Conservation (phyloP, 73 alveolate species). For the Paramecium biaurelia region DNA sequence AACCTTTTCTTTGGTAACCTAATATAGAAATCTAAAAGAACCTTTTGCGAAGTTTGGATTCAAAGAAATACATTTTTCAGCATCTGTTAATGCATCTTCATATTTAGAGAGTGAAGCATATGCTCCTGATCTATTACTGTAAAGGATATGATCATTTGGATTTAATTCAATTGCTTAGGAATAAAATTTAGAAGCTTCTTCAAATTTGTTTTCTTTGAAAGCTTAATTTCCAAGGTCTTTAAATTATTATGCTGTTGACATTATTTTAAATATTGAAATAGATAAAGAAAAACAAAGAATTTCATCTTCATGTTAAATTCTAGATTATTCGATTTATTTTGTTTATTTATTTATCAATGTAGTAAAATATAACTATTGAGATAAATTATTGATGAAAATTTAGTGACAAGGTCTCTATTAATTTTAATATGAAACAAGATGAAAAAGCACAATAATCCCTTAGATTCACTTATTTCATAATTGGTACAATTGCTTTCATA, state of each 20-base stretch:
- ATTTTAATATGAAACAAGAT: not conserved
- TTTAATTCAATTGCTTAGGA: constrained; percentile 89
- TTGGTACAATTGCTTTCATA: constrained; percentile 10
- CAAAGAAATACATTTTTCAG: constrained; percentile 85
- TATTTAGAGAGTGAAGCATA: constrained; percentile 60
- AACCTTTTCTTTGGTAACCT: constrained; percentile 86
- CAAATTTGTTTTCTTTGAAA: constrained; percentile 87
- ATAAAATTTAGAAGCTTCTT: constrained; percentile 93
- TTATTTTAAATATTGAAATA: not conserved
- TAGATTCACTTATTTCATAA: not conserved
- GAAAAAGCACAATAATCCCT: not conserved
- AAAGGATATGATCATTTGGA: constrained; percentile 96
- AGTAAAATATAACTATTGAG: not conserved
- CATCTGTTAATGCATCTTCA: constrained; percentile 74
- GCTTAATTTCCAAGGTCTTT: constrained; percentile 89
- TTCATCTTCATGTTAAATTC: not conserved
- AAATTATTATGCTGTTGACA: constrained; percentile 26
- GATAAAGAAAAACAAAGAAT: not conserved
- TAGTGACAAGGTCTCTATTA: not conserved
- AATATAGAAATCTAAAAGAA: not conserved
- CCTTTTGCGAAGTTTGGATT: constrained; percentile 92
- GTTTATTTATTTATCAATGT: not conserved
- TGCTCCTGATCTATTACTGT: constrained; percentile 82
- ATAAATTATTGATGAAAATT: not conserved
- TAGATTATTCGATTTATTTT: constrained; percentile 43